Evolutionary conservation across 495 filamentous ascomycete genomes (phyloP), one percentile per base, ranked within the genome.

Genomic region (Evansstolkia leycettana): DNA sequence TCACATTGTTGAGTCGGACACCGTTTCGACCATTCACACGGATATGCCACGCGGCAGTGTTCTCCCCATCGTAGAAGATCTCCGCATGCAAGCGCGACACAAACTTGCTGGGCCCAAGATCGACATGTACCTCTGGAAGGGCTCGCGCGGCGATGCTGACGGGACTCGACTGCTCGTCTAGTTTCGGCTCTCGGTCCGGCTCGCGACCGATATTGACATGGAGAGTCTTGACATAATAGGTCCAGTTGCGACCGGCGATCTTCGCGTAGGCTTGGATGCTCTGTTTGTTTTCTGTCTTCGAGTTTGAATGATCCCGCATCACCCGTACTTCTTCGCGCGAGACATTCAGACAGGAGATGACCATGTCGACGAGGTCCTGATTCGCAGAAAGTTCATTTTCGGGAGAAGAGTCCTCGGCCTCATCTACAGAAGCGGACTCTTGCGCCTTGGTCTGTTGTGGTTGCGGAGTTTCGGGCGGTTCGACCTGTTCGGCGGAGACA

Each of bases 211-310:
- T 93, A 39, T 81, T 80, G 50, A 93, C 73, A 36, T 72, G 69
- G 31, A 87, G 69, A 17, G 75, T 76, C 42, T 80, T 82, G 42
- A 96, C 77, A 54, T 87, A 95, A 58, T 84, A 98, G 7, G 89
- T 94, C 90, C 90, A 98, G 48, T 85, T 80, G 36, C 76, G 72
- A 23, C 87, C 90, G 25, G 85, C 78, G 41, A 98, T 81, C 59
- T 94, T 94, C 11, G 90, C 90, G 55, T 88, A 98, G 13, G 92
- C 90, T 47, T 80, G 76, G 45, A 87, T 79, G 17, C 78, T 80
- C 36, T 80, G 71, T 26, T 65, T 67, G 36, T 78, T 78, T 41
- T 83, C 75, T 33, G 69, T 66, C 52, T 80, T 78, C 42, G 80
- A 75, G 37, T 84, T 93, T 31, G 78, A 67, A 50, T 83, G 75